Conservation (phyloP, 73 alveolate species). For the Paramecium biaurelia region DNA sequence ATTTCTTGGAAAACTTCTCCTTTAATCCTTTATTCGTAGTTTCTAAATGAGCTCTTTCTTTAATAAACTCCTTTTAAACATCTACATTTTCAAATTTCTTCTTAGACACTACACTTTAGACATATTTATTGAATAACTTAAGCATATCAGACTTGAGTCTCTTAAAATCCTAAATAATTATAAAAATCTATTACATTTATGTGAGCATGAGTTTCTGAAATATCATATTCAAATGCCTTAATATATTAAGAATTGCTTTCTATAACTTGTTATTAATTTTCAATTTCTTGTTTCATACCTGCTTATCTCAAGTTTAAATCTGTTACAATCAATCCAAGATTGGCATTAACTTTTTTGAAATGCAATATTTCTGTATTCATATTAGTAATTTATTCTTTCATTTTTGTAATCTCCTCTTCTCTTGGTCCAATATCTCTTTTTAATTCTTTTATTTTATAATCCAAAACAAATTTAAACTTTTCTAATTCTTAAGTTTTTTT, state of each 20-base stretch:
- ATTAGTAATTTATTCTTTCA: conserved; percentile 78
- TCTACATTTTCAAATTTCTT: conserved; percentile 77
- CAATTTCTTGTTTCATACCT: conserved; percentile 77
- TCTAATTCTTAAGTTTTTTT: conserved; percentile 95
- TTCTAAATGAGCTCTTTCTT: conserved; percentile 81
- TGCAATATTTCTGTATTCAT: conserved; percentile 82
- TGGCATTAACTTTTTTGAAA: conserved; percentile 81
- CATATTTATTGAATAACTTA: conserved; percentile 71
- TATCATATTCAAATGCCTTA: conserved; percentile 82
- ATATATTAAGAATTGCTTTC: conserved; percentile 73
- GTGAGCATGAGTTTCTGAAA: conserved; percentile 63
- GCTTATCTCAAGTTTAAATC: conserved; percentile 78
- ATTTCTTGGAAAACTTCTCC: conserved; percentile 79
- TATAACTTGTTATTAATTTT: conserved; percentile 62
- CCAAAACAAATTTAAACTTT: conserved; percentile 91
- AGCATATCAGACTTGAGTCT: conserved; percentile 70
- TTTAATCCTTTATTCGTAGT: conserved; percentile 78
- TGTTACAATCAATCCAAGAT: conserved; percentile 80
- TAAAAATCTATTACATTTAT: neutral
- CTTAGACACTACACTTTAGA: conserved; percentile 72
- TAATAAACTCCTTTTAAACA: conserved; percentile 77
- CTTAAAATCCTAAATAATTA: conserved; percentile 66
- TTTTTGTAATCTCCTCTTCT: conserved; percentile 85
- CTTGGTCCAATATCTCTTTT: conserved; percentile 95
- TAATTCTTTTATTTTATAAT: conserved; percentile 92